Evolutionary conservation across 2,329 filamentous ascomycete species (phyloP), one percentile per base, ranked within the genome.

Genomic region (Colletotrichum cuscutae): DNA sequence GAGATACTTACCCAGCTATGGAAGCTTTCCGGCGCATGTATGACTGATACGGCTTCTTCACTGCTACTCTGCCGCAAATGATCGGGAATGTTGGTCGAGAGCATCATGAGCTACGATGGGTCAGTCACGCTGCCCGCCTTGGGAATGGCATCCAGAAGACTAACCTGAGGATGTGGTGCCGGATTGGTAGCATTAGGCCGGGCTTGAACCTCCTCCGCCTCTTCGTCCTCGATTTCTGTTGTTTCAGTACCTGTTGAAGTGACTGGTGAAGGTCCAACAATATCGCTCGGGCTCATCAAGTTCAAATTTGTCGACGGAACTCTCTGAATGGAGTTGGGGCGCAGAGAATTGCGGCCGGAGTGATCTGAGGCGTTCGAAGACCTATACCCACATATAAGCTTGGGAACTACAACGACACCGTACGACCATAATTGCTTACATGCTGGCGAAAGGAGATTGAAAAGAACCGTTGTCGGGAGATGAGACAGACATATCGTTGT

Each of bases 1-100:
- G n/a, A 12, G 8, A 58, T 54, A 80, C 89, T 79, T 81, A 97
- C 94, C 89, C 97, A 97, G 77, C 90, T 90, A 68, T 90, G 89
- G 82, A 97, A 98, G 74, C 93, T 94, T 75, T 94, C 88, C 0
- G 95, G 95, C 19, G 94, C 94, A 86, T 98, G 95, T 76, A 98
- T 98, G 67, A 97, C 95, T 1, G 95, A 98, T 65, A 94, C 89
- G 28, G 95, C 92, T 76, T 95, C 94, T 76, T 97, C 94, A 74
- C 91, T 91, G 28, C 89, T 88, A 65, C 85, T 84, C 64, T 88
- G 87, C 79, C 91, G 85, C 80, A 92, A 78, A 72, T 87, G 84
- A 54, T 90, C 89, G 3, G 89, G 83, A 11, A 92, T 78, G 73
- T 87, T 89, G 5, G 90, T 92, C 65, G 84, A 85, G 19, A 91